phyloP scores from a whole-genome alignment of 2,329 filamentous ascomycete genomes.

The Colletotrichum gigasporum region DNA sequence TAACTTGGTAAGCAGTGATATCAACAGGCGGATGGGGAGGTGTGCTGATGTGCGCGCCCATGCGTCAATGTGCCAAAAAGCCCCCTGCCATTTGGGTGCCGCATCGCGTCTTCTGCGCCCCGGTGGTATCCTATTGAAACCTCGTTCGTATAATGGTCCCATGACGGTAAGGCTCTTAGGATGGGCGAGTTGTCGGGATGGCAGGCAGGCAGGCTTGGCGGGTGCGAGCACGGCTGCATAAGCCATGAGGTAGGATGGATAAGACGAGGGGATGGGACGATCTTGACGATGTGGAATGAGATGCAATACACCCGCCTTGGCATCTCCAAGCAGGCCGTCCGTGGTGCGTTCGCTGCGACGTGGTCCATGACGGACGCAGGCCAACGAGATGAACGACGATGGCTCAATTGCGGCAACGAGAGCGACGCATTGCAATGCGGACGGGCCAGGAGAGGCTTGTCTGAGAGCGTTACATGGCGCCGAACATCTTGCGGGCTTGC shows the following conservation, averaged over 20 bases:
- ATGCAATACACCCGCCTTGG: constrained; percentile 2
- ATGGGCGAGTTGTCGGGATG: neutral
- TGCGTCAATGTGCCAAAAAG: neutral
- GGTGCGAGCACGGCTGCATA: neutral
- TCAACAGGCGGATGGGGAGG: neutral
- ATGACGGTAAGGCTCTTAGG: neutral
- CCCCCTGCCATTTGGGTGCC: neutral
- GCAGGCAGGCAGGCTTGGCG: neutral
- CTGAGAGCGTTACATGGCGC: neutral
- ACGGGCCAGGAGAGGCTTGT: neutral
- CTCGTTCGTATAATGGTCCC: neutral
- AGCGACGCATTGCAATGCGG: neutral
- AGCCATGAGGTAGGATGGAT: neutral
- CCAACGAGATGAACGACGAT: neutral
- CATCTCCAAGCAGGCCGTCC: neutral
- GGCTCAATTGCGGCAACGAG: neutral
- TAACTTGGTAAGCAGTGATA: neutral
- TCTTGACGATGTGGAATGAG: neutral
- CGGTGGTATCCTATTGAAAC: constrained; percentile 1
- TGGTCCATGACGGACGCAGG: neutral
- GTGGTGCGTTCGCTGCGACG: neutral
- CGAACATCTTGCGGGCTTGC: neutral
- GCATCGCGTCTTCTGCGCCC: no score
- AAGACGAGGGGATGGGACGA: constrained; percentile 3
- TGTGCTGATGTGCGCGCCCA: neutral